A percentile compares a stretch with the other conserved stretches of the same genome.
Conservation (phyloP, 106 monocot species). For the Posidonia australis region DNA sequence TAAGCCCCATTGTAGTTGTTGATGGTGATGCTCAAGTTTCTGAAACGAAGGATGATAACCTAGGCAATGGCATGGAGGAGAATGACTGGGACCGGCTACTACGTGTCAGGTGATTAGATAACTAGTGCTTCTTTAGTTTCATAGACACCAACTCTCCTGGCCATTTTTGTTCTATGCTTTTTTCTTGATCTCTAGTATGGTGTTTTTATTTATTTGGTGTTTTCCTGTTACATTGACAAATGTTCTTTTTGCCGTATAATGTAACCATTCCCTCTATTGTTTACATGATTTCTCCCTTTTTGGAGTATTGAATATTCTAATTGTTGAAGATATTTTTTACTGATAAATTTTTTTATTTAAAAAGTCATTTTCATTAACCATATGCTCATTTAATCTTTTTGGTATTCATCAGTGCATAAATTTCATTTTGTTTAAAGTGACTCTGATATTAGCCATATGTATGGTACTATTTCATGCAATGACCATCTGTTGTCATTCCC, state of each 20-base stretch:
- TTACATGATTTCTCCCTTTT: too few species aligned
- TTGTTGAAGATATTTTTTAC: neutral
- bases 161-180: neutral
- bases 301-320: too few species aligned
- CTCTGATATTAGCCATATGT: too few species aligned
- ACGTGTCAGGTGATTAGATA: constrained; percentile 52
- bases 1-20: constrained; percentile 13
- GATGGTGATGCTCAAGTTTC: constrained; percentile 35
- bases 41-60: constrained; percentile 52
- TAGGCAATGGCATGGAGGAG: constrained; percentile 41
- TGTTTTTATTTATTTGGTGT: too few species aligned
- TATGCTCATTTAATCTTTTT: neutral
- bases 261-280: too few species aligned
- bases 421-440: neutral
- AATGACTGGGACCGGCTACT: constrained; percentile 95
- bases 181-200: neutral
- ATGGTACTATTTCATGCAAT: too few species aligned
- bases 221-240: too few species aligned
- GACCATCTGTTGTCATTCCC: too few species aligned
- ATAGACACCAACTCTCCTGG: too few species aligned
- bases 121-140: neutral
- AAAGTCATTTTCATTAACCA: neutral
- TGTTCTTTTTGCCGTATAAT: too few species aligned
- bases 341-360: too few species aligned
- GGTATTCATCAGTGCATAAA: neutral